These are phyloP conservation scores for Sextonia rubra DNA, from an alignment of 164 flowering plant species.

Conservation along the genomic window DNA sequence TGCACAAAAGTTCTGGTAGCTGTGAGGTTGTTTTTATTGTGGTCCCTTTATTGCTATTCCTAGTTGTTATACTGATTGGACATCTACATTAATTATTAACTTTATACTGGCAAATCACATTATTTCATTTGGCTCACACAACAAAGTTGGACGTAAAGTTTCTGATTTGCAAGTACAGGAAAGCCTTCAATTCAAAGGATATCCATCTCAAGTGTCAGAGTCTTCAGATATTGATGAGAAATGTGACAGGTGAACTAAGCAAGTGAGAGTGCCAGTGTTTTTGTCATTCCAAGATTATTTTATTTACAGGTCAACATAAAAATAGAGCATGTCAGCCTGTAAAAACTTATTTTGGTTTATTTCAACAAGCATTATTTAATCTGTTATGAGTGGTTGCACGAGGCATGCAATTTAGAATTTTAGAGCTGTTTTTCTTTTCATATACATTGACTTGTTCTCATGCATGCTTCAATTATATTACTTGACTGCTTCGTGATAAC, in stretches of 20 bases:
- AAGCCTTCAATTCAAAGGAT: slow-evolving; percentile 18
- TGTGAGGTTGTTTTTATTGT: slow-evolving; percentile 27
- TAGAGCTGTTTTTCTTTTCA: background rate
- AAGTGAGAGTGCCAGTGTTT: slow-evolving; percentile 44
- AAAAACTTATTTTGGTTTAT: no score
- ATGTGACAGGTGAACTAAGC: slow-evolving; percentile 69
- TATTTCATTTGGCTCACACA: background rate
- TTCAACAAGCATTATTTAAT: no score
- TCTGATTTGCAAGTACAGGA: slow-evolving; percentile 34
- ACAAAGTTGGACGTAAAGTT: background rate
- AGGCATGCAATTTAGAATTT: background rate
- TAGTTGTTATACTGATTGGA: background rate
- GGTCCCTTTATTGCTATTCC: slow-evolving; percentile 1
- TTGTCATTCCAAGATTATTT: background rate
- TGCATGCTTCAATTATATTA: background rate
- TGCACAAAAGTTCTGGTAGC: slow-evolving; percentile 32
- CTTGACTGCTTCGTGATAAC: no score
- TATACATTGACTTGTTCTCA: background rate
- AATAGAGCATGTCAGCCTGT: background rate
- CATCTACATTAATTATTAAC: background rate
- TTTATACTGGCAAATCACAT: slow-evolving; percentile 2
- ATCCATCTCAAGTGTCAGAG: slow-evolving; percentile 6
- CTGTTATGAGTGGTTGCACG: background rate
- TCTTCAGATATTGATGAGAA: slow-evolving; percentile 38
- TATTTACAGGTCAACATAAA: background rate